A percentile compares a stretch with the other conserved stretches of the same genome.
Evolutionary conservation across 441 rosid genomes (phyloP).

Genomic region (Gossypium gossypioides): DNA sequence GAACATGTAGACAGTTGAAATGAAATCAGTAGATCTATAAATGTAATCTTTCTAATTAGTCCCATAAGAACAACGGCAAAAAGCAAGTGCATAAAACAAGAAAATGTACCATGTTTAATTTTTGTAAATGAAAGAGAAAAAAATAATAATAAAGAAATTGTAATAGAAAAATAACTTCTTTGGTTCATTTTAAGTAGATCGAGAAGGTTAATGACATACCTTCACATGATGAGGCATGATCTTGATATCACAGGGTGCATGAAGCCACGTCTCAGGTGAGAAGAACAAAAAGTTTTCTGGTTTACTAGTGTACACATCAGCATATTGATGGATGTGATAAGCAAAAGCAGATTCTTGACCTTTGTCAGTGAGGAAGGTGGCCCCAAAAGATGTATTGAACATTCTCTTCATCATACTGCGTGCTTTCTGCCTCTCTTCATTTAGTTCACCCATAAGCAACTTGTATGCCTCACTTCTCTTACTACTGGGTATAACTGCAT

Average conservation of each 20-base stretch:
- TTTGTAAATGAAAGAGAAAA: neutral
- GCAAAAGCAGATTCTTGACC: slow-evolving; percentile 96
- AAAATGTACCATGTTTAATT: neutral
- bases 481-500: slow-evolving; percentile 40
- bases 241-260: slow-evolving; percentile 75
- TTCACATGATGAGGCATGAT: slow-evolving; percentile 96
- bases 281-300: slow-evolving; percentile 78
- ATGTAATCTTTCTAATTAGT: neutral
- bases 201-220: slow-evolving; percentile 31
- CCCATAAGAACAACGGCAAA: neutral
- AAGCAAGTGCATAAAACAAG: neutral
- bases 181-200: neutral
- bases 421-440: slow-evolving; percentile 61
- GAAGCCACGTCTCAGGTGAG: slow-evolving; percentile 87
- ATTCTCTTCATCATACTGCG: slow-evolving; percentile 66
- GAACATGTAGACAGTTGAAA: neutral
- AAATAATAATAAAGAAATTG: neutral
- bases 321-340: slow-evolving; percentile 88
- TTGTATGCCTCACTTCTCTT: slow-evolving; percentile 42
- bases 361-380: slow-evolving; percentile 81
- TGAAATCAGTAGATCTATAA: neutral
- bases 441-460: slow-evolving; percentile 58
- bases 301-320: slow-evolving; percentile 86
- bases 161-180: neutral
- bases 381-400: slow-evolving; percentile 89